These are phyloP conservation scores for Lactarius deliciosus DNA, from an alignment of 768 basidiomycete species.

Conservation along the genomic window DNA sequence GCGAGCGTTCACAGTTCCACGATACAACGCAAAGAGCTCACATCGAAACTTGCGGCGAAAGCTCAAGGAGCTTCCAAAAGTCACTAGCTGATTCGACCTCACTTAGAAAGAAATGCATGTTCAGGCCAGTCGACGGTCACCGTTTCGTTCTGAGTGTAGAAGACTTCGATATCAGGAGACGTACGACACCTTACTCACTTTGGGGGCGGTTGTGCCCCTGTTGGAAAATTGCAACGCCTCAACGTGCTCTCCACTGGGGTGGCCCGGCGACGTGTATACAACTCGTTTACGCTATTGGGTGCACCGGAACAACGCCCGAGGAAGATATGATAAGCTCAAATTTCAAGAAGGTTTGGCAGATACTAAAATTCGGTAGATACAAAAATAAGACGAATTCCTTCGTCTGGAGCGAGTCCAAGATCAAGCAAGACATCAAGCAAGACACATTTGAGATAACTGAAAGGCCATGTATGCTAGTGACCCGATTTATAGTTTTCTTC, in stretches of 20 bases:
- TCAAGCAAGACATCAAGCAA: background rate
- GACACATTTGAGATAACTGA: background rate
- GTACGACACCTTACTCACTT: too few relatives aligned
- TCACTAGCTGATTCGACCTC: background rate
- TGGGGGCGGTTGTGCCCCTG: background rate
- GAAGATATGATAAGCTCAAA: background rate
- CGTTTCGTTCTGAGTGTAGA: too few relatives aligned
- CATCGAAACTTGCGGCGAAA: too few relatives aligned
- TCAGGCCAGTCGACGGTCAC: too few relatives aligned
- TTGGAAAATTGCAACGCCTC: background rate
- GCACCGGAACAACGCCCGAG: background rate
- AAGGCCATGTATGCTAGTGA: background rate
- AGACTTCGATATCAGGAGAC: background rate
- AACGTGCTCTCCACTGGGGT: background rate
- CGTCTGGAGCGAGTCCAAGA: background rate
- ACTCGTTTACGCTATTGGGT: background rate
- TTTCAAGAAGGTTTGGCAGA: background rate
- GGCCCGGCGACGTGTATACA: background rate
- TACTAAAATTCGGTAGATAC: background rate
- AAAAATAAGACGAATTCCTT: background rate
- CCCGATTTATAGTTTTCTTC: background rate
- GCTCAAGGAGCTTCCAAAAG: background rate
- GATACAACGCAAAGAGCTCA: too few relatives aligned
- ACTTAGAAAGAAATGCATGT: background rate
- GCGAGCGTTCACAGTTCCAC: too few relatives aligned